A percentile compares a stretch with the other conserved stretches of the same genome.
Conservation (phyloP, 129 eudicot genomes). For the Centrapalus pauciflorus region DNA sequence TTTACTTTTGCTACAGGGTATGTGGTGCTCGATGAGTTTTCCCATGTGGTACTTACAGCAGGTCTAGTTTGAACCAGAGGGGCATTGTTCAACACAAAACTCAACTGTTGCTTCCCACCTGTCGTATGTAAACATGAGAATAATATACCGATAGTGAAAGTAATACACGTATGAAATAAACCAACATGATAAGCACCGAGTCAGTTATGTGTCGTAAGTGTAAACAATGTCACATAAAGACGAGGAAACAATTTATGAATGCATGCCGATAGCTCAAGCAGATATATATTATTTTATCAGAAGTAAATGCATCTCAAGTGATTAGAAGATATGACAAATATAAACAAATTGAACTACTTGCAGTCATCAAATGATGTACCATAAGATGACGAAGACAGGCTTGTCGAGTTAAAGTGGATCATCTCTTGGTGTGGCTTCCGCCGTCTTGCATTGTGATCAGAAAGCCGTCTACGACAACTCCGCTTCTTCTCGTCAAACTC, state of each 20-base stretch:
- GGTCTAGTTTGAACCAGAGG: constrained; percentile 39
- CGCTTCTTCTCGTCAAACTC: constrained; percentile 88
- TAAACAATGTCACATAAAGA: neutral
- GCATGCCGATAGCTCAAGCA: neutral
- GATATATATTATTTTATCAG: neutral
- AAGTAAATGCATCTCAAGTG: neutral
- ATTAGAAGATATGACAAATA: neutral
- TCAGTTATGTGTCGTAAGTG: too few relatives aligned
- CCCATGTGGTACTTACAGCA: constrained; percentile 42
- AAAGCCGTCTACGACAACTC: constrained; percentile 82
- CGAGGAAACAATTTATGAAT: neutral
- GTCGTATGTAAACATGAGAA: constrained; percentile 3
- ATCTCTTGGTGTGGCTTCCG: constrained; percentile 81
- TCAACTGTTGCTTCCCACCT: constrained; percentile 66
- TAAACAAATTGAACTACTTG: neutral
- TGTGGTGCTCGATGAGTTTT: constrained; percentile 33
- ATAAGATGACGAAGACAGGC: constrained; percentile 54
- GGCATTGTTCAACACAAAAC: constrained; percentile 40
- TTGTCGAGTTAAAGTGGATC: constrained; percentile 55
- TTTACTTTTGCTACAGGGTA: constrained; percentile 36
- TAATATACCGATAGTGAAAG: neutral
- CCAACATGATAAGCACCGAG: neutral
- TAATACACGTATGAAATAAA: neutral
- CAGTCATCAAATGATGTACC: constrained; percentile 31
- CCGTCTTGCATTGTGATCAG: constrained; percentile 94